Evolutionary conservation across 768 basidiomycete genomes (phyloP), one percentile per base, ranked within the genome.

Genomic region (Podaxis carcinomalis): DNA sequence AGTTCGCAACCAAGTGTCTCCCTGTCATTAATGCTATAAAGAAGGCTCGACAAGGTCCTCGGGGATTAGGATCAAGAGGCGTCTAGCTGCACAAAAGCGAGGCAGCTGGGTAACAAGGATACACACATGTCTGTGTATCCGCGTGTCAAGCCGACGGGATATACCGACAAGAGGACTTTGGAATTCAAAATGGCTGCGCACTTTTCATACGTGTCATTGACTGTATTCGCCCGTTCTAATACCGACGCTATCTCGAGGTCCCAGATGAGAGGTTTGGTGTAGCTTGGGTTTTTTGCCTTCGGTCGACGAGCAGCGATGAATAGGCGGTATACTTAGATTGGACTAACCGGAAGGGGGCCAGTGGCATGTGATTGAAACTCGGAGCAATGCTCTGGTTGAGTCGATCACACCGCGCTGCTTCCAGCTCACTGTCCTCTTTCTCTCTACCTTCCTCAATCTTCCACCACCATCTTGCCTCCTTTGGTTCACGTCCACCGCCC

Each of bases 361-460:
- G 19, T 27, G 32, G 39, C 68, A 68, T 70, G 68, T 68, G 69
- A 68, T 60, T 64, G 57, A 14, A 11, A 21, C 21, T 16, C 25
- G 46, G 62, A 46, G 37, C 53, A 54, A 52, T 40, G 47, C 16
- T n/a, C n/a, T 44, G n/a, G 42, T 55, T 49, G 25, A 21, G 54
- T 25, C 25, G 42, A 39, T 21, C 50, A 13, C 36, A 51, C 55
- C 59, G 11, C 27, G 40, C 46, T 62, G 46, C 53, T 62, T 60
- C 64, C 65, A 61, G 61, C 57, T 63, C 63, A 46, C 59, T 42
- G 40, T 54, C 54, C 51, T 57, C 55, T 16, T 50, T 44, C 62
- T 55, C 39, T 44, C 44, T 42, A 27, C 36, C 51, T 40, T 32
- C 56, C 32, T 23, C 56, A 23, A 23, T 54, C 64, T 55, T 52